Base-by-base conservation (phyloP, 805 yeast species). In the Grigorovia jiainica region DNA sequence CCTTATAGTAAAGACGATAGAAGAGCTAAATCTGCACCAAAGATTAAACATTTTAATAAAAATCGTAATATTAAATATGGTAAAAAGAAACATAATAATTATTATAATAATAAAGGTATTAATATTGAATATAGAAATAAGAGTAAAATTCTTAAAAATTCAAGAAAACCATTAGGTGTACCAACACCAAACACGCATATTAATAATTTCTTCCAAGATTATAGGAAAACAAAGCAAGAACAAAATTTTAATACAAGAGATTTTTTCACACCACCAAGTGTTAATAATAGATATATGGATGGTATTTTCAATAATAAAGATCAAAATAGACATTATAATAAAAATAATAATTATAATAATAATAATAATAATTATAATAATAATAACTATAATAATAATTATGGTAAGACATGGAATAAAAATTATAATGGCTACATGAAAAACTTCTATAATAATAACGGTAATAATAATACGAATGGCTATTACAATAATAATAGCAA, bases 201-300 rank as follows among this genome's bases (percentile, higher is more conserved):
- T 40, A 54, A 64, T 43, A 63, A 58, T 40, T 69, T 58, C 42
- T 66, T 65, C 48, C 60, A 66, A 25, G 61, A 66, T 19, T 66
- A 61, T 46, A 61, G 53, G 38, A 53, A 45, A 33, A 42, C 43
- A 15, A 47, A 49, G 25, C 42, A 50, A 10, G 46, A 47, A 10
- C 42, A 60, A 36, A 43, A 52, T 15, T 79, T 73, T 52, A 76
- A 76, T 49, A 70, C 90, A 40, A 81, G 78, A 51, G 90, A 83
- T 55, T 79, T 72, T 50, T 83, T 82, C 57, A 83, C 92, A 3
- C 92, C 92, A 3, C 82, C 82, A 42, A 76, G 87, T 20, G 81
- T 78, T 5, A 74, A 78, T 52, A 76, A 74, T 44, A 81, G 78
- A 48, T 82, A 79, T 57, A 74, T 82, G 82, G 86, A 77, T 42